Conservation (phyloP, 768 basidiomycete species). For the Naganishia vishniacii region DNA sequence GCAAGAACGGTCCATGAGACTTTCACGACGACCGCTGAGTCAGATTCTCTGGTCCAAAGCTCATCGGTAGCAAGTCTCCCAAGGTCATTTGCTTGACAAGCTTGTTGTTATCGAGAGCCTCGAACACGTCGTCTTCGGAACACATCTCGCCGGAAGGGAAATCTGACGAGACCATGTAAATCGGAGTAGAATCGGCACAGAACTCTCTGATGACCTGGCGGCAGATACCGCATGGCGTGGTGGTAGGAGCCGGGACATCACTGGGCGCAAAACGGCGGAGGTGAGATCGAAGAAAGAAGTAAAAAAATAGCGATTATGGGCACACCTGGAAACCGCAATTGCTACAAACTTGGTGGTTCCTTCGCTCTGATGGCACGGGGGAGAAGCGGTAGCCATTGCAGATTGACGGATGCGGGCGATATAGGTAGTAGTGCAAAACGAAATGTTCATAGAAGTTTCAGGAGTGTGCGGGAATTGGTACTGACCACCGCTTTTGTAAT, state of each 20-base stretch:
- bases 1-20: too few species aligned
- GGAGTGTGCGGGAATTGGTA: constrained; percentile 25
- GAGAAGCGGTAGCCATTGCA: neutral
- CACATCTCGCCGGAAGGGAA: constrained; percentile 29
- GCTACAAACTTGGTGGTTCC: constrained; percentile 65
- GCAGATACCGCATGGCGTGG: constrained; percentile 90
- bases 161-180: constrained; percentile 42
- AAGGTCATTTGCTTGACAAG: constrained; percentile 61
- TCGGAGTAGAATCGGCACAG: constrained; percentile 51
- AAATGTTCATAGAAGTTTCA: too few species aligned
- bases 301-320: constrained; percentile 28
- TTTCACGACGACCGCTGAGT: neutral
- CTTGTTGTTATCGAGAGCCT: constrained; percentile 53
- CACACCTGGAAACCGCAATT: constrained; percentile 74
- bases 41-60: constrained; percentile 70
- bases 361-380: constrained; percentile 61
- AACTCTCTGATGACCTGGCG: constrained; percentile 62
- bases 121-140: constrained; percentile 53
- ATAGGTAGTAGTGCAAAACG: neutral
- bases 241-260: constrained; percentile 58
- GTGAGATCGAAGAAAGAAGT: neutral
- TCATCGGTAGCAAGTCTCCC: constrained; percentile 69
- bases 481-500: constrained; percentile 88
- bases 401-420: neutral
- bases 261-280: constrained; percentile 49